These are phyloP conservation scores for Noccaea caerulescens DNA, from an alignment of 345 rosid species.

Conservation along the genomic window DNA sequence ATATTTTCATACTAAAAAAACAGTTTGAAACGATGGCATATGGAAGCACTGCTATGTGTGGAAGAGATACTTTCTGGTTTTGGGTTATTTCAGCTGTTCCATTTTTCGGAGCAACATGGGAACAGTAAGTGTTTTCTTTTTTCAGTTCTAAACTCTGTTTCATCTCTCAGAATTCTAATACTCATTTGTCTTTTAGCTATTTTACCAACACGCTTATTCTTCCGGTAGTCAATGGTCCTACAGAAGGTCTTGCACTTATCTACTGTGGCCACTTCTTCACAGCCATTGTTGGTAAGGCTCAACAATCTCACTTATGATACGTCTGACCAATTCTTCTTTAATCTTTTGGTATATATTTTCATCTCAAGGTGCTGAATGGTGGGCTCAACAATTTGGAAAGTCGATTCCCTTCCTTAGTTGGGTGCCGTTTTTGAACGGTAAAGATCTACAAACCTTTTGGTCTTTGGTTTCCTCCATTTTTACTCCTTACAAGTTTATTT, in stretches of 20 bases:
- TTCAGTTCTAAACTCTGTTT: slow-evolving; percentile 5
- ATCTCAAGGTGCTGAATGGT: slow-evolving; percentile 89
- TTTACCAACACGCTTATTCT: slow-evolving; percentile 92
- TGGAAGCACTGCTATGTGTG: slow-evolving; percentile 96
- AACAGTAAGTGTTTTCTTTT: slow-evolving; percentile 58
- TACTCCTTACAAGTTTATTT: slow-evolving; percentile 7
- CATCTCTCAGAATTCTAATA: neutral
- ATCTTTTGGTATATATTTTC: slow-evolving; percentile 1
- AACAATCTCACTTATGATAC: neutral
- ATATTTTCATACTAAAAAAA: slow-evolving; percentile 4
- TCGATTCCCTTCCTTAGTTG: slow-evolving; percentile 74
- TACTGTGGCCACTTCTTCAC: slow-evolving; percentile 79
- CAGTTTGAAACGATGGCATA: slow-evolving; percentile 91
- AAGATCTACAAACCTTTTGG: slow-evolving; percentile 10
- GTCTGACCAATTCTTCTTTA: no score
- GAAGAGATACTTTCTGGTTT: slow-evolving; percentile 86
- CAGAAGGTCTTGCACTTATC: slow-evolving; percentile 93
- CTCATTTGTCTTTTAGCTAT: slow-evolving; percentile 58
- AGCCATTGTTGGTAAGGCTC: slow-evolving; percentile 76
- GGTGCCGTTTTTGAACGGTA: slow-evolving; percentile 82
- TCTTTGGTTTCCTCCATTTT: neutral
- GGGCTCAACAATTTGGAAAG: slow-evolving; percentile 71
- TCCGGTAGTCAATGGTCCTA: slow-evolving; percentile 95
- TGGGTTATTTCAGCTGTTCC: slow-evolving; percentile 97
- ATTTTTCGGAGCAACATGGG: slow-evolving; percentile 97